Base-by-base conservation (phyloP, 176 grass and related monocot genomes). In the Oryza australiensis region DNA sequence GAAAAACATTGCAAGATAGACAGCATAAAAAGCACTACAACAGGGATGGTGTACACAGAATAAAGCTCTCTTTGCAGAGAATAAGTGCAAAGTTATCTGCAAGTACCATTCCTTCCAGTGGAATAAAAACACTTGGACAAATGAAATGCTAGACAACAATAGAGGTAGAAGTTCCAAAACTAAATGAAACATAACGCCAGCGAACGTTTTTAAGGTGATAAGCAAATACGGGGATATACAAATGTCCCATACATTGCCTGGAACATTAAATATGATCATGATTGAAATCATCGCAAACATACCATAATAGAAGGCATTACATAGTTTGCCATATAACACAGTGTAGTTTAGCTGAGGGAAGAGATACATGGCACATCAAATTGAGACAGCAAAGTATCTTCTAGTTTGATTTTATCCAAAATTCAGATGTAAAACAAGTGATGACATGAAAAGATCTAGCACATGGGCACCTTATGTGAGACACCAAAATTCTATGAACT, bases 1-100 rank as follows among this genome's bases (percentile, higher is more conserved):
- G 49, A 69, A 73, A 81, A 60, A 34, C 1, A n/a, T 62, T 69
- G 46, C 27, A 1, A 69, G 48, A 24, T 22, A 87, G 62, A 65
- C 70, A 87, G 48, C 78, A 76, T 48, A 81, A 76, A 81, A 81
- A 2, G 38, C 14, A 9, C 4, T 48, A 60, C 37, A 74, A 68
- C 35, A 8, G 48, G 62, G 64, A 86, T 45, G 70, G 43, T 20
- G 35, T 62, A 62, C 46, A 69, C 34, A 87, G 85, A 87, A 81
- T 76, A 87, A 87, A 86, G 20, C 37, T 59, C 9, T 42, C 70
- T 68, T 75, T 69, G 13, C 48, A 81, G 71, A 75, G 71, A 81
- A 76, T 75, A 87, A 81, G 48, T 81, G 78, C 85, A 34, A 86
- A 86, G 62, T 68, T 80, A 34, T 80, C 34, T 68, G 28, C 33